Conservation (phyloP, 345 rosid genomes). For the Theobroma cacao region DNA sequence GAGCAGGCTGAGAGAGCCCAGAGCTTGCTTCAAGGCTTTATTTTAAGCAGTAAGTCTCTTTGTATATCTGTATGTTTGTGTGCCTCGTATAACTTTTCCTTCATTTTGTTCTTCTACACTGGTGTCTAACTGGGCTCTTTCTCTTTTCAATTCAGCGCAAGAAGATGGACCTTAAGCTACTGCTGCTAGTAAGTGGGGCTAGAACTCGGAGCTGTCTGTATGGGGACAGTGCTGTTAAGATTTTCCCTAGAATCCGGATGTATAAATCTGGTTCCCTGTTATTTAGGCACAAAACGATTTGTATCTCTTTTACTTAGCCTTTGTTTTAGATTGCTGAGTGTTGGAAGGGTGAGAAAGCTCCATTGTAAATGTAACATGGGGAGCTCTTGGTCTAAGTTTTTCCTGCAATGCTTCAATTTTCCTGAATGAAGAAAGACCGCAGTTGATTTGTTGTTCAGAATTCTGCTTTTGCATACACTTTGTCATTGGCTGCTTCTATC, state of each 20-base stretch:
- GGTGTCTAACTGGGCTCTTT: background rate
- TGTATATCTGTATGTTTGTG: background rate
- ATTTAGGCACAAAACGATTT: background rate
- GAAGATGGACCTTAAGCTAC: conserved; percentile 57
- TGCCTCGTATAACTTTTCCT: background rate
- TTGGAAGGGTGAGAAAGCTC: conserved; percentile 15
- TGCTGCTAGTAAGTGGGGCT: conserved; percentile 1
- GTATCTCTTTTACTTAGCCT: background rate
- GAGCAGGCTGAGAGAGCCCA: conserved; percentile 98
- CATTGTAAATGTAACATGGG: conserved; percentile 30
- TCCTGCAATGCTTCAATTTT: conserved; percentile 6
- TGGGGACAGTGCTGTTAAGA: background rate
- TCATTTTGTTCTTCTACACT: background rate
- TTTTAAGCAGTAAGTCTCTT: conserved; percentile 79
- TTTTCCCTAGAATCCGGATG: background rate
- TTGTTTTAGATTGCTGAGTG: conserved; percentile 11
- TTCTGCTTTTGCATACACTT: no score
- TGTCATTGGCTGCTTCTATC: background rate
- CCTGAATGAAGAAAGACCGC: conserved; percentile 3
- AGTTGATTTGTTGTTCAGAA: background rate
- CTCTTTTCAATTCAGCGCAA: conserved; percentile 52
- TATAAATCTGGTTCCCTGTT: background rate
- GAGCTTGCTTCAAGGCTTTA: conserved; percentile 95
- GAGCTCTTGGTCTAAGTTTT: conserved; percentile 12
- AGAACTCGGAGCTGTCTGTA: background rate